Evolutionary conservation across 1,284 basidiomycete species (phyloP).

Genomic region (Trichosporon asahii): DNA sequence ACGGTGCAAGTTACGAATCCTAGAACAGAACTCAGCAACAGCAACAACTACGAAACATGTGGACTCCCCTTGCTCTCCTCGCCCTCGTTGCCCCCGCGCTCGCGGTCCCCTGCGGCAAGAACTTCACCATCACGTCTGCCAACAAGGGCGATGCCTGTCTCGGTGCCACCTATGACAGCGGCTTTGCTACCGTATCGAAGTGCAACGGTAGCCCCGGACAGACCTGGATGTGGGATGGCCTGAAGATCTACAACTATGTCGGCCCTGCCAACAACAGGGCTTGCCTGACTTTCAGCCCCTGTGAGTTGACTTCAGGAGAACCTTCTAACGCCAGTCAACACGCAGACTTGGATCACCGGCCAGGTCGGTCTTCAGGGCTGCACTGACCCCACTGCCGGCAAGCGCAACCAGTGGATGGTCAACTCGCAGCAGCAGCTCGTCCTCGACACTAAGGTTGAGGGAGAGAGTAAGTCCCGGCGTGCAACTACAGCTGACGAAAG

Average conservation of each 20-base stretch:
- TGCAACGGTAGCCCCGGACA: neutral
- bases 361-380: constrained; percentile 6
- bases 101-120: neutral
- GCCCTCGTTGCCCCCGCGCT: neutral
- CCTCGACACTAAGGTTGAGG: neutral
- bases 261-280: neutral
- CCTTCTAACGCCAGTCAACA: constrained; percentile 1
- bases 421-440: neutral
- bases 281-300: constrained; percentile 5
- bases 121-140: neutral
- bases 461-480: neutral
- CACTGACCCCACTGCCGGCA: neutral
- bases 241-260: constrained; percentile 3
- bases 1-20: no score
- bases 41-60: neutral
- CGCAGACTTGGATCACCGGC: neutral
- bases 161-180: neutral
- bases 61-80: neutral
- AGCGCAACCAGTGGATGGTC: neutral
- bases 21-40: neutral
- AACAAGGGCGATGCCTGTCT: neutral
- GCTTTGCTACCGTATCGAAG: neutral
- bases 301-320: neutral
- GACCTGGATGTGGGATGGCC: constrained; percentile 1
- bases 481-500: neutral